phyloP scores from a whole-genome alignment of 2,329 filamentous ascomycete species.

The Arthrobotrys sphaeroides region DNA sequence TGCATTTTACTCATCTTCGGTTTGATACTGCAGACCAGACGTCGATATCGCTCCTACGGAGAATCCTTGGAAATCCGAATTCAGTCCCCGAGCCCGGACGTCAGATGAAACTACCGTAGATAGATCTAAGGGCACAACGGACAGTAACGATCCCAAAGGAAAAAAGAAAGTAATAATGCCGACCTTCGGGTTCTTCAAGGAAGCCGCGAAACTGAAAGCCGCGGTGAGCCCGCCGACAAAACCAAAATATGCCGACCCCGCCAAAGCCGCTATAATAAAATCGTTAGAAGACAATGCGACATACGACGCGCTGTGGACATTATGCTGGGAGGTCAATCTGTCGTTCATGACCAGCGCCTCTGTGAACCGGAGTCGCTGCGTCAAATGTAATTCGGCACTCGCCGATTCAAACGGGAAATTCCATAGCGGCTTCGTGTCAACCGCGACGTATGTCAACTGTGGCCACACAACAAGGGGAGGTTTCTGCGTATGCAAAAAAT shows the following conservation, averaged over 20 bases:
- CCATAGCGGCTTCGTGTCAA: constrained; percentile 35
- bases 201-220: not conserved
- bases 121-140: not conserved
- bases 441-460: constrained; percentile 31
- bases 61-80: constrained; percentile 8
- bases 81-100: not conserved
- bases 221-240: not conserved
- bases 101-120: constrained; percentile 3
- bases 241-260: constrained; percentile 42
- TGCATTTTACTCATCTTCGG: not conserved
- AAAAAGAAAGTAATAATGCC: constrained; percentile 13
- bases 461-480: constrained; percentile 15
- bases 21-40: not conserved
- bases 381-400: constrained; percentile 40
- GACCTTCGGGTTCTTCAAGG: constrained; percentile 25
- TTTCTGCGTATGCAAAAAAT: constrained; percentile 41
- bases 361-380: constrained; percentile 28
- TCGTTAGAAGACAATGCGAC: constrained; percentile 38
- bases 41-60: not conserved
- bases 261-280: constrained; percentile 43
- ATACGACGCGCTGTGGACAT: constrained; percentile 26
- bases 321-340: constrained; percentile 49
- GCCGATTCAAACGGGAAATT: constrained; percentile 36
- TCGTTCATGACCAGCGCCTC: constrained; percentile 41
- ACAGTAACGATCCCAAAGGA: not conserved